Percentiles rank a stretch among this genome's conserved stretches.
phyloP scores from a whole-genome alignment of 768 basidiomycete genomes.

The Boletus eberwhitei region DNA sequence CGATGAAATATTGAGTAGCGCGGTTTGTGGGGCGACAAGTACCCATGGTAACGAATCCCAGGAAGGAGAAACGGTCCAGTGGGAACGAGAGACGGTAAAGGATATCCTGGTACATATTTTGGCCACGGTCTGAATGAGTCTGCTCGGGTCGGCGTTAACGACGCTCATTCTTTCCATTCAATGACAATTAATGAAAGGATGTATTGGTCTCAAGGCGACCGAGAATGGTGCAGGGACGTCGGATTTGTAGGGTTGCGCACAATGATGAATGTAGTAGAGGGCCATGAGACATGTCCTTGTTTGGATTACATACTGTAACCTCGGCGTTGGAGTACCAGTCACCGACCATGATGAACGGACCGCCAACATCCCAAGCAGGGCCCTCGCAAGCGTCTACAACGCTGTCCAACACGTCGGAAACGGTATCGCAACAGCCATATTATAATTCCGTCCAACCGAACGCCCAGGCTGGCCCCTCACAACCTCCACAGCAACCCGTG shows the following conservation, averaged over 20 bases:
- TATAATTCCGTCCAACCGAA: slow-evolving; percentile 13
- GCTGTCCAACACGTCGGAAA: slow-evolving; percentile 8
- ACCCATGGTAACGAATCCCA: slow-evolving; percentile 15
- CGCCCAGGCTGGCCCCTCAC: slow-evolving; percentile 15
- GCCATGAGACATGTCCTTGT: slow-evolving; percentile 1
- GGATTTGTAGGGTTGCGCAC: neutral
- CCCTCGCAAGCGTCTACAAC: slow-evolving; percentile 28
- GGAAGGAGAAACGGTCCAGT: slow-evolving; percentile 22
- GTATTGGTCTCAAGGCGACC: neutral
- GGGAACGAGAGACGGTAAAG: slow-evolving; percentile 55
- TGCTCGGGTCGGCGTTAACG: neutral
- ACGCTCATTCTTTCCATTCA: neutral
- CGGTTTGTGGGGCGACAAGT: slow-evolving; percentile 51
- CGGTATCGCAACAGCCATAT: slow-evolving; percentile 7
- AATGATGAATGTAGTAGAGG: too few relatives aligned
- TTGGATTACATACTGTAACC: neutral
- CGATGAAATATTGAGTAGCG: slow-evolving; percentile 66
- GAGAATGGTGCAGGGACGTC: too few relatives aligned
- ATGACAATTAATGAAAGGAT: neutral
- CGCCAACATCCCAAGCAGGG: slow-evolving; percentile 40
- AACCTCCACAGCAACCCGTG: slow-evolving; percentile 13
- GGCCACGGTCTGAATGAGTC: slow-evolving; percentile 40
- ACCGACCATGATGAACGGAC: slow-evolving; percentile 38
- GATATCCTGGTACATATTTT: slow-evolving; percentile 61
- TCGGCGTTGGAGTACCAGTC: neutral